Conservation (phyloP, 768 basidiomycete genomes). For the Psilocybe subaeruginosa region DNA sequence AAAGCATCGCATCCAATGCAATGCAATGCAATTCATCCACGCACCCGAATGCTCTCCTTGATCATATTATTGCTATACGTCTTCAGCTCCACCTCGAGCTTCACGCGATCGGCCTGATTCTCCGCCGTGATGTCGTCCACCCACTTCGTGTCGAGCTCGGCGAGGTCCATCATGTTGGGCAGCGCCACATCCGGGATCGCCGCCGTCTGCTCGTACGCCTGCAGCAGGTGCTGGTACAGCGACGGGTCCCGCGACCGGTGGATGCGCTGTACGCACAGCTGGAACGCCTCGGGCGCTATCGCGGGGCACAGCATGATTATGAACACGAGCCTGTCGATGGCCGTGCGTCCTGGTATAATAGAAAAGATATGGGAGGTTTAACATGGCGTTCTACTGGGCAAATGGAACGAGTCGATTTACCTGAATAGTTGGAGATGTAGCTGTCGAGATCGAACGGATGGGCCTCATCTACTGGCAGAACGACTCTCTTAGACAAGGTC, state of each 20-base stretch:
- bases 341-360: slow-evolving; percentile 62
- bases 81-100: slow-evolving; percentile 92
- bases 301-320: slow-evolving; percentile 67
- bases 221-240: slow-evolving; percentile 52
- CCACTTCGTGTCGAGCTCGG: slow-evolving; percentile 70
- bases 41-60: slow-evolving; percentile 95
- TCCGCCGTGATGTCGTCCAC: slow-evolving; percentile 65
- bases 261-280: slow-evolving; percentile 66
- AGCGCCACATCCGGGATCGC: slow-evolving; percentile 35
- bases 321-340: slow-evolving; percentile 72
- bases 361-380: not conserved
- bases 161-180: slow-evolving; percentile 50
- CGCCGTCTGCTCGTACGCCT: slow-evolving; percentile 56
- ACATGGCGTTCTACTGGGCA: not conserved
- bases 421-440: slow-evolving; percentile 77
- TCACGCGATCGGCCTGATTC: slow-evolving; percentile 76
- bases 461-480: slow-evolving; percentile 66
- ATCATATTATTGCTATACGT: slow-evolving; percentile 96
- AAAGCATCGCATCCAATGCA: no score
- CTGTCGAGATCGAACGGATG: slow-evolving; percentile 90
- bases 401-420: slow-evolving; percentile 36
- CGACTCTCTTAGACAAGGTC: slow-evolving; percentile 24
- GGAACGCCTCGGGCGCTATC: slow-evolving; percentile 74
- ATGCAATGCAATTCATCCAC: slow-evolving; percentile 19
- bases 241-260: slow-evolving; percentile 70